A percentile compares a stretch with the other conserved stretches of the same genome.
These are phyloP conservation scores for Pyrenopolyporus hunteri DNA, from an alignment of 495 filamentous ascomycete genomes.

Conservation along the genomic window DNA sequence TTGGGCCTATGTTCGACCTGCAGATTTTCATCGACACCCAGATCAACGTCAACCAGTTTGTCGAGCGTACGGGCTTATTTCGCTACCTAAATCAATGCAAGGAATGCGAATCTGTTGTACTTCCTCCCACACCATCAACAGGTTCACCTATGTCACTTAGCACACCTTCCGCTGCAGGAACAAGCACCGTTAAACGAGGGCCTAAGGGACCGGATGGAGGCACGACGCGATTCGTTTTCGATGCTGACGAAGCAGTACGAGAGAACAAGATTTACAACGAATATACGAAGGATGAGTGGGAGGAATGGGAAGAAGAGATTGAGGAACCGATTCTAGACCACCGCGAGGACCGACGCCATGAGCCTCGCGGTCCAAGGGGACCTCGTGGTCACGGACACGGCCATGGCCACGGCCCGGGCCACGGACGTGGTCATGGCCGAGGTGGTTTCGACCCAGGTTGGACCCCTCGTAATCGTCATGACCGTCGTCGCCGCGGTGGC, in stretches of 20 bases:
- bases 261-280: conserved; percentile 72
- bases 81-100: conserved; percentile 52
- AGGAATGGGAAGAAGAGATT: conserved; percentile 74
- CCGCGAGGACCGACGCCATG: conserved; percentile 41
- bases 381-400: conserved; percentile 38
- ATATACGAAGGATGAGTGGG: conserved; percentile 76
- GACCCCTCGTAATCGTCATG: conserved; percentile 32
- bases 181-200: conserved; percentile 50
- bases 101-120: conserved; percentile 49
- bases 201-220: conserved; percentile 65
- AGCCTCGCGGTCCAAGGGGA: conserved; percentile 41
- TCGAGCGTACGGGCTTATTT: conserved; percentile 47
- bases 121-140: conserved; percentile 41
- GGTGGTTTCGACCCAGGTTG: conserved; percentile 36
- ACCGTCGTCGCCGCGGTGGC: conserved; percentile 38
- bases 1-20: conserved; percentile 72
- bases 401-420: conserved; percentile 33
- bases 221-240: conserved; percentile 90
- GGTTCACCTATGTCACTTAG: conserved; percentile 48
- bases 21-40: conserved; percentile 82
- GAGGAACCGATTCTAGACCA: conserved; percentile 56
- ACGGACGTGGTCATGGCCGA: conserved; percentile 40
- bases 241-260: conserved; percentile 72
- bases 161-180: conserved; percentile 44
- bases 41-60: conserved; percentile 81